Percentiles rank a stretch among this genome's conserved stretches.
These are phyloP conservation scores for Phytophthora idaei DNA, from an alignment of 352 stramenopile genomes.

Conservation along the genomic window DNA sequence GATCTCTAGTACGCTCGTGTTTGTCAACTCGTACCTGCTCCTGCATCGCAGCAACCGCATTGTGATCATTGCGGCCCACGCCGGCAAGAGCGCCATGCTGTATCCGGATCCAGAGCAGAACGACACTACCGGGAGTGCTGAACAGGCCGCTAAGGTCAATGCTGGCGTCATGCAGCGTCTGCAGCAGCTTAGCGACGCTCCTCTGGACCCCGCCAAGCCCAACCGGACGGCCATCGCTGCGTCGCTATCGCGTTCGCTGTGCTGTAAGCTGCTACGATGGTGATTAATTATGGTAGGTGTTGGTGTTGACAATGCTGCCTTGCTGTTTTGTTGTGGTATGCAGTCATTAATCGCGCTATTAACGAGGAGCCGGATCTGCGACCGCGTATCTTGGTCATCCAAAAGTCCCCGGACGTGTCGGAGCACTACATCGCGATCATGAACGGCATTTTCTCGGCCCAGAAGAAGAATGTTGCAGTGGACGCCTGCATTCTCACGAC, in stretches of 20 bases:
- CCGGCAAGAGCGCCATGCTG: slow-evolving; percentile 71
- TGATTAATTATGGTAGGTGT: neutral
- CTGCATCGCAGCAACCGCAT: slow-evolving; percentile 88
- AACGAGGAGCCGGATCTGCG: slow-evolving; percentile 76
- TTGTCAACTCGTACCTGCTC: slow-evolving; percentile 88
- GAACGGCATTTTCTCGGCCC: slow-evolving; percentile 90
- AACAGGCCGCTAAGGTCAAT: slow-evolving; percentile 79
- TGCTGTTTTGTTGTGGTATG: neutral
- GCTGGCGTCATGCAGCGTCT: slow-evolving; percentile 74
- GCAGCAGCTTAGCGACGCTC: slow-evolving; percentile 55
- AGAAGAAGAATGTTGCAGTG: slow-evolving; percentile 86
- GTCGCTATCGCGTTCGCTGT: slow-evolving; percentile 78
- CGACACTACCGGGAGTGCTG: slow-evolving; percentile 66
- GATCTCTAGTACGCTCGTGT: slow-evolving; percentile 80
- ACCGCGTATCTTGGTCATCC: slow-evolving; percentile 84
- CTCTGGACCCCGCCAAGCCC: slow-evolving; percentile 54
- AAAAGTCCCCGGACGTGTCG: slow-evolving; percentile 85
- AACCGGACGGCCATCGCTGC: slow-evolving; percentile 77
- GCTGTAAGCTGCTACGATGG: slow-evolving; percentile 56
- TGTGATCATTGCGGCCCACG: slow-evolving; percentile 82
- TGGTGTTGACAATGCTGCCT: slow-evolving; percentile 4
- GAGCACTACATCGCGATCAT: slow-evolving; percentile 92
- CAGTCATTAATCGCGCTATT: slow-evolving; percentile 89
- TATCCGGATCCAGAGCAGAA: slow-evolving; percentile 73
- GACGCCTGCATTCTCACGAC: slow-evolving; percentile 78